Base-by-base conservation (phyloP, 768 basidiomycete species). In the Suillus variegatus region DNA sequence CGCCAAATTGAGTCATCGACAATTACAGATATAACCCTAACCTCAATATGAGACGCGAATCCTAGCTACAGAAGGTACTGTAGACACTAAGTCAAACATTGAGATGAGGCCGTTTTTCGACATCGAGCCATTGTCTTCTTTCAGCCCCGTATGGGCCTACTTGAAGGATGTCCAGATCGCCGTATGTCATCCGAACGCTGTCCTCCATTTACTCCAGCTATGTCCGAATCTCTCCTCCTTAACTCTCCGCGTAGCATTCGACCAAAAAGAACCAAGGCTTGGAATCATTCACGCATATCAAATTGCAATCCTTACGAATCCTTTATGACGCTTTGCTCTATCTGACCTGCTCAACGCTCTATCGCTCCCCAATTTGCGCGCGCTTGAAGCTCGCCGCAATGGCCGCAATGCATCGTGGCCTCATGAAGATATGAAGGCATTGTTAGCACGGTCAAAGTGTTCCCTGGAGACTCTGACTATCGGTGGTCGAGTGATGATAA, bases 141-240 rank as follows among this genome's bases (percentile, higher is more conserved):
- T 72, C 57, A 66, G 70, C 57, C 71, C 71, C 1, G 65, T 66
- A 4, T 74, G 71, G 71, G 55, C 65, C 49, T 38, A 74, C 40
- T 73, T 72, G 20, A 66, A 71, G 1, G 64, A 58, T 4, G 36
- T 72, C 18, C 47, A 55, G 20, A 58, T 72, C n/a, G n/a, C n/a
- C n/a, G n/a, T n/a, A n/a, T n/a, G n/a, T n/a, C 10, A 13, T 10
- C 32, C 32, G 20, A 20, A 55, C 28, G 32, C 20, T 35, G 54
- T 55, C 41, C 22, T 73, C 4, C 60, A 46, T 3, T 65, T 73
- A 20, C 73, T 73, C 32, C 49, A 54, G 6, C 65, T 70, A 52
- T 73, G 71, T 41, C 72, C 72, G 7, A 41, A 65, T 51, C n/a
- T n/a, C n/a, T 66, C 4, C 62, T 69, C 18, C 13, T 43, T 36